A percentile compares a stretch with the other conserved stretches of the same genome.
These are phyloP conservation scores for Steccherinum ochraceum DNA, from an alignment of 768 basidiomycete genomes.

Conservation along the genomic window DNA sequence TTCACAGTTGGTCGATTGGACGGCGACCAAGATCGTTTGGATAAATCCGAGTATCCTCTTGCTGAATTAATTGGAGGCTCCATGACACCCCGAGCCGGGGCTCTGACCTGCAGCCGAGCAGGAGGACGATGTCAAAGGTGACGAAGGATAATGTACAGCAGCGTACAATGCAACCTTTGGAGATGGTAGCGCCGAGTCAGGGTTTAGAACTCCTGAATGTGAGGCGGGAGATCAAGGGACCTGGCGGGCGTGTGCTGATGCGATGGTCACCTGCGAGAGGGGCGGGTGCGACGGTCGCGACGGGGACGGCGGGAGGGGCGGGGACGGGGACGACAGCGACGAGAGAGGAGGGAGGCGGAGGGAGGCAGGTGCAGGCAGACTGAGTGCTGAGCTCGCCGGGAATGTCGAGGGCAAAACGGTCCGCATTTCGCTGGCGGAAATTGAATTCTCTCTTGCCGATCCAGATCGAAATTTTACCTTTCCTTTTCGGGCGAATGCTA, in stretches of 20 bases:
- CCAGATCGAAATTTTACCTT: not conserved
- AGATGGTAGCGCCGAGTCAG: not conserved
- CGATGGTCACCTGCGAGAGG: not conserved
- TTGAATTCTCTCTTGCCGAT: not conserved
- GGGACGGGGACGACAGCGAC: not conserved
- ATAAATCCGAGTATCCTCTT: conserved; percentile 22
- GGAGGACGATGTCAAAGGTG: not conserved
- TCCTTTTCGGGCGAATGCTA: not conserved
- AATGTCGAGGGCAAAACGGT: not conserved
- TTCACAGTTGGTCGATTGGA: conserved; percentile 30
- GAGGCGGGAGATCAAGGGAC: not conserved
- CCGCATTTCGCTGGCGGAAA: not conserved
- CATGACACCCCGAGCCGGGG: conserved; percentile 17
- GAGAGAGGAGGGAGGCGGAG: not conserved
- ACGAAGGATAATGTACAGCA: too few relatives aligned
- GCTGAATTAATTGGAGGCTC: conserved; percentile 28
- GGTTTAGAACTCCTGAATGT: not conserved
- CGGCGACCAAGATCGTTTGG: conserved; percentile 25
- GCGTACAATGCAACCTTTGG: not conserved
- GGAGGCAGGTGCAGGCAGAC: not conserved
- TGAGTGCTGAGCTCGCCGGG: not conserved
- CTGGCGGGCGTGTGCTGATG: not conserved
- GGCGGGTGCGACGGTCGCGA: not conserved
- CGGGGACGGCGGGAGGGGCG: too few relatives aligned
- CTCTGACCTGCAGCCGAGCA: not conserved